Evolutionary conservation across 2,329 filamentous ascomycete genomes (phyloP).

Genomic region (Xylariaceae sp.): DNA sequence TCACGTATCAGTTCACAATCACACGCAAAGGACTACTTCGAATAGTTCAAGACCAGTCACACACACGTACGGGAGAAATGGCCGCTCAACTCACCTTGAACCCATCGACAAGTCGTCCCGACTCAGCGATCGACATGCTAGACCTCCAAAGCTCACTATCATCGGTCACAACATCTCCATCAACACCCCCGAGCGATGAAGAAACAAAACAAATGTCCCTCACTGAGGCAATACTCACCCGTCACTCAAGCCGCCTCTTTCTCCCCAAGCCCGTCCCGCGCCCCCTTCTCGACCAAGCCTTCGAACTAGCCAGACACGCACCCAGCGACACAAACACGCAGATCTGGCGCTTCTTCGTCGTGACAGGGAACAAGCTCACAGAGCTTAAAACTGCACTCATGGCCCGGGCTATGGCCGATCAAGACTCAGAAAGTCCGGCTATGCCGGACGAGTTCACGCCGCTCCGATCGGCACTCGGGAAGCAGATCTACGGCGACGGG

Average conservation of each 20-base stretch:
- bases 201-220: conserved; percentile 12
- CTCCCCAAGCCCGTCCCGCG: conserved; percentile 11
- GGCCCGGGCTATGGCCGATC: conserved; percentile 1
- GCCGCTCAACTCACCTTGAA: not conserved
- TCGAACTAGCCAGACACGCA: conserved; percentile 17
- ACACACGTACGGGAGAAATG: not conserved
- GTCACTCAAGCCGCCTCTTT: conserved; percentile 18
- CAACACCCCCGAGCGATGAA: not conserved
- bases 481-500: conserved; percentile 18
- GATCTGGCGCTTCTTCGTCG: conserved; percentile 20
- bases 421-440: conserved; percentile 1
- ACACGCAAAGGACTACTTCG: too few relatives aligned
- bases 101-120: not conserved
- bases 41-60: too few relatives aligned
- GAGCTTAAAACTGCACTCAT: conserved; percentile 10
- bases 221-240: conserved; percentile 18
- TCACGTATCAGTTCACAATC: too few relatives aligned
- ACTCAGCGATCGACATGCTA: conserved; percentile 1
- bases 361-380: conserved; percentile 7
- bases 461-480: conserved; percentile 17
- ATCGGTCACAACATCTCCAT: not conserved
- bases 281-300: conserved; percentile 4
- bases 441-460: conserved; percentile 8
- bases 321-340: conserved; percentile 25
- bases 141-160: not conserved